Conservation (phyloP, 73 alveolate genomes). For the Uronychia setigera region DNA sequence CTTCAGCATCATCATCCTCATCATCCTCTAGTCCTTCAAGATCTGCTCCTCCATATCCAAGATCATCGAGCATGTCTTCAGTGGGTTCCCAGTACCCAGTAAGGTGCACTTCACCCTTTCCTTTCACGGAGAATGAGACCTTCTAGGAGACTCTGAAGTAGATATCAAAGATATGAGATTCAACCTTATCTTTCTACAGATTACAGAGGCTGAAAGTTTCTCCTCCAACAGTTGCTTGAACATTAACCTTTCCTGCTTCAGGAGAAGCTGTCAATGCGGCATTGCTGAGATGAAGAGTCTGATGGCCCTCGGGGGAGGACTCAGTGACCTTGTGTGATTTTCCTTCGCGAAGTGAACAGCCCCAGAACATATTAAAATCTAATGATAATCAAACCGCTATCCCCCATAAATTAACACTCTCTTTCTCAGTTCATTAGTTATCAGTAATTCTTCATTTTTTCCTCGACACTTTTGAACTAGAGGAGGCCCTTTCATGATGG, state of each 20-base stretch:
- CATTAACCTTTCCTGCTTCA: constrained; percentile 41
- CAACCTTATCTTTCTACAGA: constrained; percentile 64
- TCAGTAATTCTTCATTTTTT: background rate
- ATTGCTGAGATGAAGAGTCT: constrained; percentile 66
- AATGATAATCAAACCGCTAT: background rate
- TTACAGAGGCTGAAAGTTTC: constrained; percentile 57
- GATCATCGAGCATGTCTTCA: constrained; percentile 56
- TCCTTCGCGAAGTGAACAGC: constrained; percentile 64
- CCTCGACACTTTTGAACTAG: background rate
- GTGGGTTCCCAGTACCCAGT: constrained; percentile 78
- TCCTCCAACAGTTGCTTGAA: constrained; percentile 64
- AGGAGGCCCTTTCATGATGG: background rate
- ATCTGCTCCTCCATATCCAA: constrained; percentile 36
- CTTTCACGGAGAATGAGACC: constrained; percentile 61
- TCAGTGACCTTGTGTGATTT: constrained; percentile 64
- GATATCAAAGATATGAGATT: constrained; percentile 55
- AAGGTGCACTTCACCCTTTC: constrained; percentile 66
- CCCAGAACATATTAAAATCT: constrained; percentile 72
- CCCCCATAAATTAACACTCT: background rate
- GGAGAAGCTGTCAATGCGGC: constrained; percentile 49
- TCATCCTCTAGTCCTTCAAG: constrained; percentile 51
- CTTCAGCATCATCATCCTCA: constrained; percentile 66
- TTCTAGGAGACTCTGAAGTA: constrained; percentile 69
- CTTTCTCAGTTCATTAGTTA: background rate
- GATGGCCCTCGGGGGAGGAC: constrained; percentile 61